These are phyloP conservation scores for Pythium phragmitis DNA, from an alignment of 352 stramenopile species.

Conservation along the genomic window DNA sequence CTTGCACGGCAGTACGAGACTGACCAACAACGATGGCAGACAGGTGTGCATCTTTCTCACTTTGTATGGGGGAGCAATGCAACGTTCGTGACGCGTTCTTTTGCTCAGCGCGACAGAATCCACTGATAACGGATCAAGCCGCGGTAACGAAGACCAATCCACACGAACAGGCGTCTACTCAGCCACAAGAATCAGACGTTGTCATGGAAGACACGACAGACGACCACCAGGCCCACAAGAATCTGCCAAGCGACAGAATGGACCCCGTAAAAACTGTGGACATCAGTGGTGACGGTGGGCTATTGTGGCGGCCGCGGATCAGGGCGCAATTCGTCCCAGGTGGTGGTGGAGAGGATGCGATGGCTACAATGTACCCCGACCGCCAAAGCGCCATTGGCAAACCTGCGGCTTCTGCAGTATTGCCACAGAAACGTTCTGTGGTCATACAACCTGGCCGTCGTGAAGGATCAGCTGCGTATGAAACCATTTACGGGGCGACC, in stretches of 20 bases:
- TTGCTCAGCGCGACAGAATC: not conserved
- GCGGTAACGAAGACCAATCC: not conserved
- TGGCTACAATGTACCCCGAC: slow-evolving; percentile 15
- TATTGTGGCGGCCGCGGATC: slow-evolving; percentile 23
- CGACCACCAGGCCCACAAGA: not conserved
- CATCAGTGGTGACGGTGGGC: slow-evolving; percentile 7
- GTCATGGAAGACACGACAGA: slow-evolving; percentile 10
- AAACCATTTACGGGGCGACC: slow-evolving; percentile 18
- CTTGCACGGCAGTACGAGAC: slow-evolving; percentile 30
- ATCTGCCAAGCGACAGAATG: not conserved
- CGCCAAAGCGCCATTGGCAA: not conserved
- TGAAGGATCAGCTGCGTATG: slow-evolving; percentile 10
- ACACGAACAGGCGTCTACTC: not conserved
- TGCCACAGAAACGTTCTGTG: not conserved
- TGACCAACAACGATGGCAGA: slow-evolving; percentile 32
- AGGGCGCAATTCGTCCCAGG: slow-evolving; percentile 18
- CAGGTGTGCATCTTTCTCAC: slow-evolving; percentile 23
- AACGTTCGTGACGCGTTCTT: not conserved
- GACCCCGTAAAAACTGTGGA: not conserved
- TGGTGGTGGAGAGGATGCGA: slow-evolving; percentile 20
- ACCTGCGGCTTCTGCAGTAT: not conserved
- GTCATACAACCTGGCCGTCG: not conserved
- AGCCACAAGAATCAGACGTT: slow-evolving; percentile 2
- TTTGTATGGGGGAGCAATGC: not conserved
- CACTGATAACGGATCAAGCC: not conserved